Evolutionary conservation across 805 yeast species (phyloP), one percentile per base, ranked within the genome.

Genomic region (Metschnikowia arizonensis): DNA sequence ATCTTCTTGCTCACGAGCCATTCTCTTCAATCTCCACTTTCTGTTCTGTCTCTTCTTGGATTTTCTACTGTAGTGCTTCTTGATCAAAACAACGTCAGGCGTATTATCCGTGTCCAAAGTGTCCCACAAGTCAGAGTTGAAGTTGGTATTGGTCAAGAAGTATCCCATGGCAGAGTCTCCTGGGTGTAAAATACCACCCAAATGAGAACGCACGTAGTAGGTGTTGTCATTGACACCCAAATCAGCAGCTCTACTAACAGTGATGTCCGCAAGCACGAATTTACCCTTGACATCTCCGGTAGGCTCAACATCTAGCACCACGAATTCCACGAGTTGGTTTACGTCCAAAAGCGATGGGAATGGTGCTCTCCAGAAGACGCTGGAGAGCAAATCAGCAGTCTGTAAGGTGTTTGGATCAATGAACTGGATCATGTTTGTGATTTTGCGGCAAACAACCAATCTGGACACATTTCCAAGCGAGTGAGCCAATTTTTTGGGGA

Each of bases 121-220:
- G 57, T 90, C 97, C 81, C 87, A 90, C 47, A 88, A 68, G 14
- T 84, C 93, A 38, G 88, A 83, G 72, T 93, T 93, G 69, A 85
- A 88, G 65, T 91, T 93, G 39, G 96, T 77, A 61, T 88, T 89
- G 32, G 82, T 73, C 42, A 90, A 71, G 65, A 79, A 91, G 66
- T 90, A 95, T 44, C 99, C 99, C 79, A 91, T 69, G 17, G 81
- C 96, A 11, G 93, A 83, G 64, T 93, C 99, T 56, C 99, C 99
- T 3, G 98, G 95, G 64, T 93, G 97, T 59, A 93, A 75, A 54
- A 93, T 80, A 49, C 85, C 97, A 54, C 99, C 99, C 40, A 93
- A 72, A 64, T 95, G 99, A 0, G 97, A 81, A 62, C 97, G 79
- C 26, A 91, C 81, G 53, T 86, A 88, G 62, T 77, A 90, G 38